Percentiles rank a stretch among this genome's conserved stretches.
phyloP scores from a whole-genome alignment of 306 rosid species.

The Coriaria nepalensis region DNA sequence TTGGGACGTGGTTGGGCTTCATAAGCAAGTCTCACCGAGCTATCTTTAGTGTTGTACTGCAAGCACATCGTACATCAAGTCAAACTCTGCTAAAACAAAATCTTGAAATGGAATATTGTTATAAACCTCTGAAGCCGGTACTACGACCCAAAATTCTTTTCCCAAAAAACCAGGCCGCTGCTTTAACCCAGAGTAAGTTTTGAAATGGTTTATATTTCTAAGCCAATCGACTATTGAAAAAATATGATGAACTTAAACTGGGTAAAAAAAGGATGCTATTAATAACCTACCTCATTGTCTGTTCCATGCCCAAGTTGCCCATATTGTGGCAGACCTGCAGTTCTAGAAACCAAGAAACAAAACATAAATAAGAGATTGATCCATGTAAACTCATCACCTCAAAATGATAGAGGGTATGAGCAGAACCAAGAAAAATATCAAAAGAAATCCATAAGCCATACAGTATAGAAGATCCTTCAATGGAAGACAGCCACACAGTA shows the following conservation, averaged over 20 bases:
- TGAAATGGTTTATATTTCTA: neutral
- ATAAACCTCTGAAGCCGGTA: too few relatives aligned
- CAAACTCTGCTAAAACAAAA: conserved; percentile 1
- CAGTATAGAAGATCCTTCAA: conserved; percentile 92
- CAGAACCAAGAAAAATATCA: conserved; percentile 10
- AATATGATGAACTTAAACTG: neutral
- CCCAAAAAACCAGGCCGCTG: too few relatives aligned
- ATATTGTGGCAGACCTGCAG: conserved; percentile 92
- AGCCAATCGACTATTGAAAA: neutral
- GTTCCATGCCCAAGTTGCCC: conserved; percentile 99
- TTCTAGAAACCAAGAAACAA: conserved; percentile 31
- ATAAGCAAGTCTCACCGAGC: conserved; percentile 87
- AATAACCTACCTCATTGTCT: conserved; percentile 68
- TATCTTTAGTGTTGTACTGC: conserved; percentile 90
- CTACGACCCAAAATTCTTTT: too few relatives aligned
- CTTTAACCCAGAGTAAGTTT: too few relatives aligned
- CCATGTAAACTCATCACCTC: conserved; percentile 2
- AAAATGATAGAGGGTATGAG: conserved; percentile 1
- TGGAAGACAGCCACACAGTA: conserved; percentile 77
- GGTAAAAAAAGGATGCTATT: conserved; percentile 1
- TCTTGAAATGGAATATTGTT: too few relatives aligned
- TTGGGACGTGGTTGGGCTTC: conserved; percentile 96
- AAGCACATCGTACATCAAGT: conserved; percentile 20
- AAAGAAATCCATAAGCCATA: conserved; percentile 45
- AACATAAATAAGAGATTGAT: conserved; percentile 12